Base-by-base conservation (phyloP, 768 basidiomycete genomes). In the Plicaturopsis crispa region DNA sequence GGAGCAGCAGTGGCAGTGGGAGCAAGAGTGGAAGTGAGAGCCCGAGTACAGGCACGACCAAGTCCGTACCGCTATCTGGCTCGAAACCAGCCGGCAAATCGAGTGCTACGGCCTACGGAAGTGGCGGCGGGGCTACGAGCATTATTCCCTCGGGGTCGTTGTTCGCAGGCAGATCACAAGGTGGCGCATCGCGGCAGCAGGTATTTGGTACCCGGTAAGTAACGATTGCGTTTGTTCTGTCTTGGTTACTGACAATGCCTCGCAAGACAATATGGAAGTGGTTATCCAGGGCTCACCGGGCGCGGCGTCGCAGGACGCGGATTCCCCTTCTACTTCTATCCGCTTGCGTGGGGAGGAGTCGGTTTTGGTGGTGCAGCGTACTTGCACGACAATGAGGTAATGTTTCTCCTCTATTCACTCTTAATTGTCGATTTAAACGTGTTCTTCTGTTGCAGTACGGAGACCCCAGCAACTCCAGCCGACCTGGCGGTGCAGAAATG, bases 321-420 rank as follows among this genome's bases (percentile, higher is more conserved):
- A 2, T 71, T 73, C 46, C 71, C 71, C 2, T 72, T 70, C 49
- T 59, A 56, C 45, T 72, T 60, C 52, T 72, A 70, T 68, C 71
- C 70, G 1, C 21, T 72, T 18, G 54, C 63, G 6, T 72, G 68
- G 59, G 55, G 51, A 7, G 53, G 46, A 5, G 30, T 10, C 16
- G 47, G 30, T 17, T 49, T 4, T 38, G 49, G 35, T 44, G 0
- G 41, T 20, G 59, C 49, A 4, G 46, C 46, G 3, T 69, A 70
- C 42, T 45, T 69, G 11, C 31, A 45, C 24, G 45, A 41, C 24
- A 24, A 54, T 26, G 67, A 70, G 54, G 68, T 67, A 34, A 37
- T 24, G 46, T 38, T 18, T 0, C n/a, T 13, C 22, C 5, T 1
- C 4, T 21, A 19, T 24, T 38, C 30, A 11, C 19, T 28, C 14